These are phyloP conservation scores for Saccharomycopsis crataegensis DNA, from an alignment of 1,139 yeast genomes.

Conservation along the genomic window DNA sequence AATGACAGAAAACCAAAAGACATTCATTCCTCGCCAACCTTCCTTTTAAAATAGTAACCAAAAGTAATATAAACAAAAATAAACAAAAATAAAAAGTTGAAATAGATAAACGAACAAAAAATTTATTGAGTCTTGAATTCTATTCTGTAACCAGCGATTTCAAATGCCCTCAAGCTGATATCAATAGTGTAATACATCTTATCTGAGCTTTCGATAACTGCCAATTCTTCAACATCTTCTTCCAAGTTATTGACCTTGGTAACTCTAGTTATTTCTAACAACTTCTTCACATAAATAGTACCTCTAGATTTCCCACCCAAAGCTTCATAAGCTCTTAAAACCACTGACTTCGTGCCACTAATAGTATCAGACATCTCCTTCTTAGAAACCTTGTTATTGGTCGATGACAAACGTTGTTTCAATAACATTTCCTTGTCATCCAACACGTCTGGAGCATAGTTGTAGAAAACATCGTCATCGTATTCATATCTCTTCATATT, in stretches of 20 bases:
- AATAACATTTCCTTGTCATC: conserved; percentile 15
- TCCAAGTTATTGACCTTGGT: conserved; percentile 65
- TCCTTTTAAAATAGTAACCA: too few species aligned
- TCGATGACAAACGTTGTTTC: not conserved
- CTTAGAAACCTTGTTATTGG: not conserved
- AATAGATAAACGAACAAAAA: not conserved
- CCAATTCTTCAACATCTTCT: conserved; percentile 33
- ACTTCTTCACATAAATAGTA: conserved; percentile 32
- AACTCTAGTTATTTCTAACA: conserved; percentile 42
- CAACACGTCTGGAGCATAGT: conserved; percentile 25
- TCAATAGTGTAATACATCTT: conserved; percentile 36
- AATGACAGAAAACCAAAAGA: too few species aligned
- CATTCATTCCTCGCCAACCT: too few species aligned
- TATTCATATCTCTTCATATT: conserved; percentile 86
- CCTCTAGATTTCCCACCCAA: conserved; percentile 72
- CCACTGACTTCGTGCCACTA: conserved; percentile 41
- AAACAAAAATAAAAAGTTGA: not conserved
- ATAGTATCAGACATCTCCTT: not conserved
- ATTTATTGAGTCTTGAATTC: conserved; percentile 27
- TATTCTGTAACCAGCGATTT: conserved; percentile 59
- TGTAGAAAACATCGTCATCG: conserved; percentile 46
- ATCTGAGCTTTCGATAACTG: conserved; percentile 23
- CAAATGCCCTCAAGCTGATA: conserved; percentile 60
- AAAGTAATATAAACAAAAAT: not conserved
- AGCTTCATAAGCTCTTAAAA: conserved; percentile 76